phyloP scores from a whole-genome alignment of 116 monocot species.

The Zostera marina region DNA sequence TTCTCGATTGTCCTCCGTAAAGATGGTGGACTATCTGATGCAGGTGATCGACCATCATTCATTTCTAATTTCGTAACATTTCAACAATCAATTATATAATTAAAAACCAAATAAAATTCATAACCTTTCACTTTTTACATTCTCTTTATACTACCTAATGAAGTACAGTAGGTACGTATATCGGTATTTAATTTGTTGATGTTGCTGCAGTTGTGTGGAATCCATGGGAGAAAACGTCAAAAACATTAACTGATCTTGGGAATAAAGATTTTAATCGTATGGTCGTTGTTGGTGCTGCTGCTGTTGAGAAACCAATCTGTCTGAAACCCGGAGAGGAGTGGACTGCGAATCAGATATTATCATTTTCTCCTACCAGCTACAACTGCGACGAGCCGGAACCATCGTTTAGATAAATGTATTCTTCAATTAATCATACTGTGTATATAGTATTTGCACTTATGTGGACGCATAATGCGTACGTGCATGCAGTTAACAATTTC shows the following conservation, averaged over 20 bases:
- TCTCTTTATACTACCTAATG: not conserved
- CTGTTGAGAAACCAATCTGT: constrained; percentile 3
- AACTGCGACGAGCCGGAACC: constrained; percentile 2
- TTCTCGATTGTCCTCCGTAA: constrained; percentile 57
- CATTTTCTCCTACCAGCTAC: constrained; percentile 3
- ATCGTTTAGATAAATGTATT: not conserved
- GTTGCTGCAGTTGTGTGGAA: constrained; percentile 3
- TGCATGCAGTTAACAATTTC: too few relatives aligned
- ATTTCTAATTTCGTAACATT: not conserved
- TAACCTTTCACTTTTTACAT: not conserved
- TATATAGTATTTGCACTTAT: too few relatives aligned
- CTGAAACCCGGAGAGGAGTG: constrained; percentile 7
- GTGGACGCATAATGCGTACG: too few relatives aligned
- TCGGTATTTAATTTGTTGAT: not conserved
- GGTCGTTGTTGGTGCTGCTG: constrained; percentile 2
- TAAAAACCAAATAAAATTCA: not conserved
- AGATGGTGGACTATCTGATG: constrained; percentile 67
- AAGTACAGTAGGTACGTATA: not conserved
- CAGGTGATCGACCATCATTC: constrained; percentile 19
- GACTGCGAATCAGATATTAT: not conserved
- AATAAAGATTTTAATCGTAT: not conserved
- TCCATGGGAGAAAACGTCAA: constrained; percentile 1
- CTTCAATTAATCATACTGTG: too few relatives aligned
- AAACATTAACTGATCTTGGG: not conserved
- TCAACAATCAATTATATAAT: not conserved